A percentile compares a stretch with the other conserved stretches of the same genome.
These are phyloP conservation scores for Erysimum cheiri DNA, from an alignment of 441 rosid species.

Conservation along the genomic window DNA sequence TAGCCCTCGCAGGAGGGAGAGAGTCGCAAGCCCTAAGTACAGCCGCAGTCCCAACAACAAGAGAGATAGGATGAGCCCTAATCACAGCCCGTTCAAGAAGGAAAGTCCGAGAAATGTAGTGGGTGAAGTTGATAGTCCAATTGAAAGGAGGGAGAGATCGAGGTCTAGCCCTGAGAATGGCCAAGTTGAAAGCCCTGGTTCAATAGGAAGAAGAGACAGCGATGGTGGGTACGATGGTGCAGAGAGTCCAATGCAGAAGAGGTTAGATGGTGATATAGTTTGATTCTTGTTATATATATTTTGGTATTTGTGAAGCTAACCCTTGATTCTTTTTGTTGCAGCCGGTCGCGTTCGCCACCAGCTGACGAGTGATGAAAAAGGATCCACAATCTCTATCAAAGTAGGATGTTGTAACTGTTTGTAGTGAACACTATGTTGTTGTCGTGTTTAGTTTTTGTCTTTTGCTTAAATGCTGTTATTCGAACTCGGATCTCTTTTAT, in stretches of 20 bases:
- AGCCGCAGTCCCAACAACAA: constrained; percentile 55
- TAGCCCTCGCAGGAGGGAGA: constrained; percentile 68
- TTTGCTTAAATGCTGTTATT: constrained; percentile 4
- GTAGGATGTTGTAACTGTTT: constrained; percentile 33
- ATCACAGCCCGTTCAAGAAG: constrained; percentile 55
- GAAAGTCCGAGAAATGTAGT: constrained; percentile 58
- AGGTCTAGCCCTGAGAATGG: constrained; percentile 52
- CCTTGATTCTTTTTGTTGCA: background rate
- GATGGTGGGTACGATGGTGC: constrained; percentile 55
- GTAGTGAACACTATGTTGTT: constrained; percentile 11
- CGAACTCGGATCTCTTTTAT: constrained; percentile 9
- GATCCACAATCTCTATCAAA: constrained; percentile 13
- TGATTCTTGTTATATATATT: background rate
- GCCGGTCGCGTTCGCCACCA: constrained; percentile 38
- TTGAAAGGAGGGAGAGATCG: constrained; percentile 45
- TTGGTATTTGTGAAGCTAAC: background rate
- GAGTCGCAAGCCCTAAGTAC: constrained; percentile 53
- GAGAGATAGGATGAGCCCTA: constrained; percentile 63
- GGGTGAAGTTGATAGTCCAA: constrained; percentile 52
- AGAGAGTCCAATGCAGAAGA: constrained; percentile 66
- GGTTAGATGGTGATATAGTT: constrained; percentile 46
- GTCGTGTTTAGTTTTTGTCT: background rate
- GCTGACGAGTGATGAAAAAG: constrained; percentile 41
- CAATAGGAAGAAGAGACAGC: constrained; percentile 51
- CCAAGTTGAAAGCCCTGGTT: constrained; percentile 47